Evolutionary conservation across 78 protist genomes (phyloP), one percentile per base, ranked within the genome.

Genomic region (Dictyostelium citrinum): DNA sequence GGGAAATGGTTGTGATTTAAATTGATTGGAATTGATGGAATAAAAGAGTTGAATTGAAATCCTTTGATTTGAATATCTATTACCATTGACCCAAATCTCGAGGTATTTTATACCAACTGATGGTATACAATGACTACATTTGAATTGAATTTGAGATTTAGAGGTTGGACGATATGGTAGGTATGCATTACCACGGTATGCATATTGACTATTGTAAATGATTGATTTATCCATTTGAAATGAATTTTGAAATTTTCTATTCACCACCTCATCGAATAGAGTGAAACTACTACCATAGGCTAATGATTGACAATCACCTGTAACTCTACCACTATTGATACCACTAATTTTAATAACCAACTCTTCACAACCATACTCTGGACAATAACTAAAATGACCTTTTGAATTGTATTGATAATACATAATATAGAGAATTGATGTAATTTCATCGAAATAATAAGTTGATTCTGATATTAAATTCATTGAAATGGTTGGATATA

Each of bases 291-390:
- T 35, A 0, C 43, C 22, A 22, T 80, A 80, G 1, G 43, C 11
- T 4, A 29, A 24, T 6, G 84, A 31, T 80, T 43, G 49, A 33
- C 84, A 80, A 58, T 80, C 84, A 80, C 84, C 84, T 16, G 84
- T 80, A 12, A 58, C 45, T 27, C 39, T 80, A 27, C 84, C 84
- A 31, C 6, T 10, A 16, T 16, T 31, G 33, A 8, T 20, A 20
- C 84, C 84, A 11, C 24, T 22, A 10, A 80, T 33, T n/a, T 58
- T 31, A 17, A 88, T 78, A 11, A n/a, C 31, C 20, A 88, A 5
- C 68, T 78, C 45, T 45, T 78, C 85, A 76, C 93, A 61, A 20
- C 93, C 93, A 27, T 39, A 3, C 0, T 4, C 24, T 39, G 78
- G 78, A 46, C 74, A 78, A 45, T 55, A 55, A 22, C 17, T 61